These are phyloP conservation scores for Penicillium coprophilum DNA, from an alignment of 495 filamentous ascomycete species.

Conservation along the genomic window DNA sequence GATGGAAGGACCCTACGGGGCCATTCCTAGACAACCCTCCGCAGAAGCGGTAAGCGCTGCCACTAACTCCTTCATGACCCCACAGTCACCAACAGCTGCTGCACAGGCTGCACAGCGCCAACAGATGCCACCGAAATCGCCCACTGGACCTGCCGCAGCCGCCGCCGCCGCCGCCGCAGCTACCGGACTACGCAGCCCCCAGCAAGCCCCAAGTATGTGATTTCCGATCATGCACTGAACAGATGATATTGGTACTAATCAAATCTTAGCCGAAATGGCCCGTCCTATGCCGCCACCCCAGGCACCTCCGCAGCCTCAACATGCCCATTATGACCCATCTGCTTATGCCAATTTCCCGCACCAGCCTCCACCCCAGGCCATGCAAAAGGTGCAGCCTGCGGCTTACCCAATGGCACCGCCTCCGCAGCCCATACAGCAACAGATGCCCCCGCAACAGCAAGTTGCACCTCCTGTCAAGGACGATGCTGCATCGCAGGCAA, in stretches of 20 bases:
- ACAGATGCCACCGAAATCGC: conserved; percentile 38
- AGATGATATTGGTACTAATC: conserved; percentile 7
- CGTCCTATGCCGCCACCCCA: conserved; percentile 45
- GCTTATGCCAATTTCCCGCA: conserved; percentile 65
- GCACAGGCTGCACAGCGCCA: conserved; percentile 32
- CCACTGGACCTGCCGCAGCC: conserved; percentile 31
- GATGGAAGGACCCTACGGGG: conserved; percentile 51
- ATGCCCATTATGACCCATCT: conserved; percentile 69
- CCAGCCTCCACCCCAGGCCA: conserved; percentile 35
- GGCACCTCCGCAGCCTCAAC: conserved; percentile 46
- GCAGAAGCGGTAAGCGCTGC: conserved; percentile 50
- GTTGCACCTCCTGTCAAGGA: conserved; percentile 43
- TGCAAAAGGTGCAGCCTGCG: conserved; percentile 23
- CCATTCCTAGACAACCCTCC: conserved; percentile 46
- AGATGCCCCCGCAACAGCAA: conserved; percentile 43
- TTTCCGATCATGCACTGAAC: neutral
- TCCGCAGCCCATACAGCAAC: conserved; percentile 26
- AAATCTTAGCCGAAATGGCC: conserved; percentile 25
- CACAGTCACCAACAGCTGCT: conserved; percentile 43
- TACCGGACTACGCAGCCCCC: conserved; percentile 31
- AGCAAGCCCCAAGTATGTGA: conserved; percentile 40
- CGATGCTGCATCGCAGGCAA: conserved; percentile 60
- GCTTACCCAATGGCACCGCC: conserved; percentile 31
- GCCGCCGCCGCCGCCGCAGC: conserved; percentile 39
- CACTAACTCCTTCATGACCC: conserved; percentile 43